Evolutionary conservation across 495 filamentous ascomycete species (phyloP).

Genomic region (Podospora pseudopauciseta): DNA sequence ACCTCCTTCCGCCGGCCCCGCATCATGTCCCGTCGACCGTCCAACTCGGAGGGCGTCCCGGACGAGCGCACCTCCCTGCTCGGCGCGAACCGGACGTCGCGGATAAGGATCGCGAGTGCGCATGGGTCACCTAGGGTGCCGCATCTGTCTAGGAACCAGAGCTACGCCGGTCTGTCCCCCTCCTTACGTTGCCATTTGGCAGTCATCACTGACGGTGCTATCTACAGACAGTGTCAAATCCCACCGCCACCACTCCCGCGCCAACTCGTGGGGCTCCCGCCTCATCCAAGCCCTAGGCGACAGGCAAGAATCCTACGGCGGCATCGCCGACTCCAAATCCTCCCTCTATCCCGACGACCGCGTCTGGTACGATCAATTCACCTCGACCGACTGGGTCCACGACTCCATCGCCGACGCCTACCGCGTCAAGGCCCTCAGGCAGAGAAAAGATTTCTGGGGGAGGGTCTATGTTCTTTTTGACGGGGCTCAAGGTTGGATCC

Average conservation of each 20-base stretch:
- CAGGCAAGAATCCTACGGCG: constrained; percentile 36
- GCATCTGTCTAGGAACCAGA: constrained; percentile 46
- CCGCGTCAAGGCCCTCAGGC: constrained; percentile 76
- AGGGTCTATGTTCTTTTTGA: constrained; percentile 74
- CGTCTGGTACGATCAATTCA: constrained; percentile 99
- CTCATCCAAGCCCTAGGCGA: constrained; percentile 48
- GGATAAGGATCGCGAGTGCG: constrained; percentile 42
- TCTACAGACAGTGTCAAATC: constrained; percentile 44
- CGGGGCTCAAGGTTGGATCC: constrained; percentile 88
- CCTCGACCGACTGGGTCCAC: constrained; percentile 97
- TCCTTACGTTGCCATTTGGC: background rate
- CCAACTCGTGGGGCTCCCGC: constrained; percentile 57
- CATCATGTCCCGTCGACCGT: constrained; percentile 28
- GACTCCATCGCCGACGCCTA: constrained; percentile 94
- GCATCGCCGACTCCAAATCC: constrained; percentile 56
- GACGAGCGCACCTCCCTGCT: constrained; percentile 50
- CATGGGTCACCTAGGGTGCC: constrained; percentile 38
- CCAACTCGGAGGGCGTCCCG: constrained; percentile 31
- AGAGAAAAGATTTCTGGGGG: constrained; percentile 79
- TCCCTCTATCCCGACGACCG: constrained; percentile 71
- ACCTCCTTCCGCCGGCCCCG: constrained; percentile 26
- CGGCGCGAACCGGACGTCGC: constrained; percentile 34
- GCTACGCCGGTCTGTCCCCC: constrained; percentile 40
- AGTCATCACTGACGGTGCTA: background rate
- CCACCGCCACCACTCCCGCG: constrained; percentile 61